Conservation (phyloP, 192 early-diverging fungal genomes). For the Coemansia sp. region DNA sequence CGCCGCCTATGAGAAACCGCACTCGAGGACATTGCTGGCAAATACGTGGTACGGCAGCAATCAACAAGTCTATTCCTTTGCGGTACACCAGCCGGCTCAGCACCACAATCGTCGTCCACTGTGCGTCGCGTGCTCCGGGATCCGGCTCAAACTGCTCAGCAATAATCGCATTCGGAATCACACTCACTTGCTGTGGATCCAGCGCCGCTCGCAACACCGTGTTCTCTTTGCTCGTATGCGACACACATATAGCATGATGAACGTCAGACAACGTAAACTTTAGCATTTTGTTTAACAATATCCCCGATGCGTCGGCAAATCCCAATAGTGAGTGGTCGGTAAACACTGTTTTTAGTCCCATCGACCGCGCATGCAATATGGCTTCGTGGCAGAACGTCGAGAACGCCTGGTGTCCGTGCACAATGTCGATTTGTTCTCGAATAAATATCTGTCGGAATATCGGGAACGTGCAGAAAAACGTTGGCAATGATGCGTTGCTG, state of each 20-base stretch:
- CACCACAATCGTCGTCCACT: conserved; percentile 90
- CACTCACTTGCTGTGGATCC: conserved; percentile 85
- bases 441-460: conserved; percentile 89
- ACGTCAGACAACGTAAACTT: conserved; percentile 97
- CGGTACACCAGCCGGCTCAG: conserved; percentile 90
- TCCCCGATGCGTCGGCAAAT: conserved; percentile 90
- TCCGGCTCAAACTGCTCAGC: conserved; percentile 88
- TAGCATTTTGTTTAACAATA: conserved; percentile 94
- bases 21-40: conserved; percentile 79
- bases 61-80: conserved; percentile 92
- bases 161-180: conserved; percentile 98
- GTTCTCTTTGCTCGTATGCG: conserved; percentile 99
- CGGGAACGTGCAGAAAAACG: conserved; percentile 88
- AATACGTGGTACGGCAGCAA: conserved; percentile 87
- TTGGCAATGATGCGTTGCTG: conserved; percentile 87
- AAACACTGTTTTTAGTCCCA: conserved; percentile 91
- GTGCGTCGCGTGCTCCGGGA: conserved; percentile 67
- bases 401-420: conserved; percentile 96
- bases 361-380: conserved; percentile 91
- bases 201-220: conserved; percentile 92
- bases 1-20: conserved; percentile 93
- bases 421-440: conserved; percentile 88
- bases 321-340: conserved; percentile 98
- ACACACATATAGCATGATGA: conserved; percentile 97
- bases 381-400: conserved; percentile 94